A percentile compares a stretch with the other conserved stretches of the same genome.
Evolutionary conservation across 352 stramenopile species (phyloP).

Genomic region (Phytophthora constricta): DNA sequence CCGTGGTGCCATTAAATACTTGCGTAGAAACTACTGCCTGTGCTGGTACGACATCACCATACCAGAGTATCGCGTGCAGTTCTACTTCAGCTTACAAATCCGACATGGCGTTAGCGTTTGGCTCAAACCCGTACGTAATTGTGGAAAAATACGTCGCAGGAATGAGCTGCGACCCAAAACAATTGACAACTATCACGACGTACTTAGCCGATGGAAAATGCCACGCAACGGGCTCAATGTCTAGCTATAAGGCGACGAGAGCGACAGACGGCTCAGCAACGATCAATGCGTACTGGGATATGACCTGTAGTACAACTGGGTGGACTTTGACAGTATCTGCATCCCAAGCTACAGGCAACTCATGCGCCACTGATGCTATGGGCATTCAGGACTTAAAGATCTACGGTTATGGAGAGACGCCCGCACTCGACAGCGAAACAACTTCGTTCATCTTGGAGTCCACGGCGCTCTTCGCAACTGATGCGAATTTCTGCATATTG

Average conservation of each 20-base stretch:
- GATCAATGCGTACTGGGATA: not conserved
- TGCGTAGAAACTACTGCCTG: no score
- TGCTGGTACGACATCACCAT: not conserved
- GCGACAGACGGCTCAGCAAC: not conserved
- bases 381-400: slow-evolving; percentile 12
- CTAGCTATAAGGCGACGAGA: not conserved
- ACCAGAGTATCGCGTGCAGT: not conserved
- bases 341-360: not conserved
- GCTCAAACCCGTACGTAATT: not conserved
- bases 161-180: not conserved
- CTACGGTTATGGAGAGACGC: no score
- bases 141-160: not conserved
- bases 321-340: not conserved
- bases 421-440: no score
- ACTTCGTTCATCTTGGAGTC: no score
- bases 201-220: not conserved
- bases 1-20: no score
- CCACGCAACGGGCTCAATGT: not conserved
- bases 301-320: not conserved
- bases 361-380: not conserved
- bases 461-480: no score
- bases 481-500: no score
- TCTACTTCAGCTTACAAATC: not conserved
- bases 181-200: not conserved
- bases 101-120: not conserved